Conservation (phyloP, 352 stramenopile species). For the Thalassiosira mediterranea region DNA sequence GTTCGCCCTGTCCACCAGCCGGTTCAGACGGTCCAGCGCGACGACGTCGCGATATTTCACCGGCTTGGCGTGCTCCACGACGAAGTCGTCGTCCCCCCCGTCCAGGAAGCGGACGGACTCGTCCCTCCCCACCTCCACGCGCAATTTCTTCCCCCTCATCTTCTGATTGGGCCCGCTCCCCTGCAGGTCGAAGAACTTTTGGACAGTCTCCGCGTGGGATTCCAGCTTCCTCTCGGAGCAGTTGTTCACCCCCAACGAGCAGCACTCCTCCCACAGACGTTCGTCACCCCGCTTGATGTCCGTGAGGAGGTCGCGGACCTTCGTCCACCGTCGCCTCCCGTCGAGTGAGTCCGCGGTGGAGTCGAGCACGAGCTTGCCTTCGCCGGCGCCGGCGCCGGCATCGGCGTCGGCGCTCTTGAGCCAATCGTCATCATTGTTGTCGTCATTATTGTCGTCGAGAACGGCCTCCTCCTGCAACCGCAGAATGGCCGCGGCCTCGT, state of each 20-base stretch:
- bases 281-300: conserved; percentile 7
- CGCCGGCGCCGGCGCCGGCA: background rate
- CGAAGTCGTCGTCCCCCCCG: background rate
- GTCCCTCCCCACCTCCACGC: background rate
- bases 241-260: conserved; percentile 14
- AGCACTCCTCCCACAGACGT: conserved; percentile 10
- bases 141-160: conserved; percentile 15
- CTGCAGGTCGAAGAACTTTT: conserved; percentile 16
- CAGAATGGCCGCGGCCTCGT: conserved; percentile 11
- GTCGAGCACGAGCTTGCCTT: background rate
- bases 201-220: conserved; percentile 3
- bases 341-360: conserved; percentile 9
- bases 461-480: background rate
- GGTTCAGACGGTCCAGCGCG: background rate
- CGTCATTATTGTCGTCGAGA: background rate
- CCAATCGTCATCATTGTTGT: background rate
- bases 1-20: conserved; percentile 3
- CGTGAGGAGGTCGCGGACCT: conserved; percentile 9
- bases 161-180: conserved; percentile 10
- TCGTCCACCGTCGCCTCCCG: conserved; percentile 12
- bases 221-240: conserved; percentile 18
- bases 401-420: no score
- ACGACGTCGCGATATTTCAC: conserved; percentile 5
- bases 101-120: background rate
- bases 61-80: conserved; percentile 13